A percentile compares a stretch with the other conserved stretches of the same genome.
Conservation (phyloP, 345 rosid species). For the Aquilaria yunnanensis region DNA sequence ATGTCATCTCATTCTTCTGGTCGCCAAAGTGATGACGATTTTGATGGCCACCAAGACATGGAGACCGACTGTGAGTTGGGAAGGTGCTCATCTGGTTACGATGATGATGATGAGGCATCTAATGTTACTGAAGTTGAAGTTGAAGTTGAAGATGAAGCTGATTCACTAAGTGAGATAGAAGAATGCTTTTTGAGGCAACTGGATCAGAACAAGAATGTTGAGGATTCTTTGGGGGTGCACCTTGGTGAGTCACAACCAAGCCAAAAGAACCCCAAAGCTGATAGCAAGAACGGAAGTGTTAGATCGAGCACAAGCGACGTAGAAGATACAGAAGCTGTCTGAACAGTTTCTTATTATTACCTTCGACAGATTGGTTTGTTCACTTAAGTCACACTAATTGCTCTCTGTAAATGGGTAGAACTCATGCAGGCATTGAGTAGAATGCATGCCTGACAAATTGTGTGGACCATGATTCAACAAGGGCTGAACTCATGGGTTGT, state of each 20-base stretch:
- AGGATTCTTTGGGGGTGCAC: conserved; percentile 10
- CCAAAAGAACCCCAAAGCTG: conserved; percentile 25
- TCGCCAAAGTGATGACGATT: conserved; percentile 49
- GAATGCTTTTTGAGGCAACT: conserved; percentile 61
- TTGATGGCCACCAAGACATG: conserved; percentile 69
- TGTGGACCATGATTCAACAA: conserved; percentile 45
- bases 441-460: conserved; percentile 21
- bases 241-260: conserved; percentile 14
- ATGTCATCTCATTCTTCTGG: conserved; percentile 53
- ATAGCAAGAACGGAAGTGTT: conserved; percentile 37
- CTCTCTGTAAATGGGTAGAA: conserved; percentile 45
- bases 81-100: conserved; percentile 44
- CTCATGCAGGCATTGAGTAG: conserved; percentile 23
- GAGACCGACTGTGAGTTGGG: conserved; percentile 71
- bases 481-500: conserved; percentile 57
- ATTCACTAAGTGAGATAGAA: conserved; percentile 53
- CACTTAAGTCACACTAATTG: conserved; percentile 15
- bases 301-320: conserved; percentile 25
- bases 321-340: conserved; percentile 25
- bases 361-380: conserved; percentile 16
- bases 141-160: conserved; percentile 37
- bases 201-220: conserved; percentile 18
- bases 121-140: conserved; percentile 22
- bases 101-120: conserved; percentile 18
- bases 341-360: conserved; percentile 14